phyloP scores from a whole-genome alignment of 495 filamentous ascomycete species.

The Sabuloglossum arenarium region DNA sequence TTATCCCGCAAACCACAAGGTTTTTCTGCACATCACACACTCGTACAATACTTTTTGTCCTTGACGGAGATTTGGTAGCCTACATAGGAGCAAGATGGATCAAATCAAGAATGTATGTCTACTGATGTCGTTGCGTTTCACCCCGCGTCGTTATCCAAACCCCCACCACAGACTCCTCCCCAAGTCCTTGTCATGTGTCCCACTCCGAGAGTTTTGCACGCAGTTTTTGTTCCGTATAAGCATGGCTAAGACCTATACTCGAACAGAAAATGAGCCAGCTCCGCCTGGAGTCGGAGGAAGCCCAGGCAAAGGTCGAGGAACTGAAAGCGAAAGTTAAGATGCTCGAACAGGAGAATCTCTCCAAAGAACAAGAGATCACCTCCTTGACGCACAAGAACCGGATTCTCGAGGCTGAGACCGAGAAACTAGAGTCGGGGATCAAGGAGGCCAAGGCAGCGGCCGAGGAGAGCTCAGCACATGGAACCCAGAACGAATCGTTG shows the following conservation, averaged over 20 bases:
- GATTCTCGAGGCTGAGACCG: slow-evolving; percentile 71
- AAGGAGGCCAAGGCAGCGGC: slow-evolving; percentile 63
- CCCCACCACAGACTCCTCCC: background rate
- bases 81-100: slow-evolving; percentile 26
- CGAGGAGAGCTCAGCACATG: slow-evolving; percentile 49
- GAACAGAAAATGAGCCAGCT: slow-evolving; percentile 77
- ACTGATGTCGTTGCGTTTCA: slow-evolving; percentile 23
- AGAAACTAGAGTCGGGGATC: slow-evolving; percentile 60
- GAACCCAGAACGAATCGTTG: slow-evolving; percentile 71
- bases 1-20: background rate
- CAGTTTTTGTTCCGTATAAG: background rate
- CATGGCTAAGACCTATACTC: slow-evolving; percentile 4
- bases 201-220: background rate
- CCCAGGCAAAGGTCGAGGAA: slow-evolving; percentile 60
- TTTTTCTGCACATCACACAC: background rate
- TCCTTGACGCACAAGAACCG: slow-evolving; percentile 84
- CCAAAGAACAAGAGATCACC: slow-evolving; percentile 94
- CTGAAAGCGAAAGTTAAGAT: slow-evolving; percentile 66
- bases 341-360: slow-evolving; percentile 83
- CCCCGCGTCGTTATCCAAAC: background rate
- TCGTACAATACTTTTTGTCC: too few species aligned
- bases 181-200: background rate
- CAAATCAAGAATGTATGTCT: slow-evolving; percentile 62
- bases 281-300: slow-evolving; percentile 78
- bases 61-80: background rate